Evolutionary conservation across 768 basidiomycete species (phyloP).

Genomic region (Boletus vermiculosoides): DNA sequence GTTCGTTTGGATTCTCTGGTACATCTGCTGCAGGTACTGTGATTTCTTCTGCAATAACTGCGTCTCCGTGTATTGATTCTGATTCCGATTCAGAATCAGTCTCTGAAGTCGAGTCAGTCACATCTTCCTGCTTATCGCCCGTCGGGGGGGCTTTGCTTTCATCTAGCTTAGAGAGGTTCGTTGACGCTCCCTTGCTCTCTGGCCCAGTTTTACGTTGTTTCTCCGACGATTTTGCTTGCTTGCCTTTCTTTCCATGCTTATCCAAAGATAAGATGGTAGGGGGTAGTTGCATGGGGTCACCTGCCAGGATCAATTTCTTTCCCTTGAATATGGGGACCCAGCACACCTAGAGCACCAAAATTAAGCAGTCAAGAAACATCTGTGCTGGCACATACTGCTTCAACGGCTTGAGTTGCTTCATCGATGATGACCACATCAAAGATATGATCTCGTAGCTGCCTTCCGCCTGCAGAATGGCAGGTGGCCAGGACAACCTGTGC

Average conservation of each 20-base stretch:
- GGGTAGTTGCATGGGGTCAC: slow-evolving; percentile 94
- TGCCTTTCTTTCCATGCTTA: slow-evolving; percentile 36
- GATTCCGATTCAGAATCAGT: slow-evolving; percentile 16
- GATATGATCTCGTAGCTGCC: slow-evolving; percentile 68
- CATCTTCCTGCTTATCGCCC: slow-evolving; percentile 1
- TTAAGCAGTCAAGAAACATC: not conserved
- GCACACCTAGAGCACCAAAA: slow-evolving; percentile 41
- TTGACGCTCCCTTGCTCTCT: not conserved
- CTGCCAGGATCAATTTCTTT: slow-evolving; percentile 86
- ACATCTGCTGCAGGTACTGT: not conserved
- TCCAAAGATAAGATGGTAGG: slow-evolving; percentile 83
- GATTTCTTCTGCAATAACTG: slow-evolving; percentile 20
- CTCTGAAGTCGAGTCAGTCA: slow-evolving; percentile 7
- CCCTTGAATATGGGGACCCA: slow-evolving; percentile 96
- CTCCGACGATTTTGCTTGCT: slow-evolving; percentile 2
- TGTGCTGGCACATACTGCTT: slow-evolving; percentile 62
- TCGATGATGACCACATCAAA: slow-evolving; percentile 97
- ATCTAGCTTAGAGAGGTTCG: not conserved
- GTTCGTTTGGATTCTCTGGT: slow-evolving; percentile 1
- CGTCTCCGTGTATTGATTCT: slow-evolving; percentile 21
- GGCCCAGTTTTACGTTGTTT: not conserved
- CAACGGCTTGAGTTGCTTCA: slow-evolving; percentile 95
- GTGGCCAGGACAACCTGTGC: slow-evolving; percentile 83
- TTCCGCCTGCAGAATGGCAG: slow-evolving; percentile 89
- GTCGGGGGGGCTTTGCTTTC: not conserved